These are phyloP conservation scores for Neoarthrinium moseri DNA, from an alignment of 2,329 filamentous ascomycete genomes.

Conservation along the genomic window DNA sequence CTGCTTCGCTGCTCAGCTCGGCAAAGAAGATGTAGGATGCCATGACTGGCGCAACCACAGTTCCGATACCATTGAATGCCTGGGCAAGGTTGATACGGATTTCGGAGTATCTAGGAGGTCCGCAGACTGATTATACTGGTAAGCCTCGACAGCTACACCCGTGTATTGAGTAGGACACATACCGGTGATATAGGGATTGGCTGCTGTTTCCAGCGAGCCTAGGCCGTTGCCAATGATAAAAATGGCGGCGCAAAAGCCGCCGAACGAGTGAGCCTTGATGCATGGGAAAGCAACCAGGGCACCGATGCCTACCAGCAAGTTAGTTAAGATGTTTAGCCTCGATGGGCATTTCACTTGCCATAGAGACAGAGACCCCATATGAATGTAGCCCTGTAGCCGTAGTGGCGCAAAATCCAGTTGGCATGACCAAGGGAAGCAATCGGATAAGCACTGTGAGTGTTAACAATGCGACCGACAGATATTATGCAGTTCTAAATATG, in stretches of 20 bases:
- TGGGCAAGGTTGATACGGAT: constrained; percentile 55
- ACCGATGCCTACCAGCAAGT: constrained; percentile 57
- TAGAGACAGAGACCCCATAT: no score
- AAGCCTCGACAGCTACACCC: no score
- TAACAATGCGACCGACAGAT: neutral
- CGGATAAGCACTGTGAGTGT: no score
- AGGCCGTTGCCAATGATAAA: constrained; percentile 40
- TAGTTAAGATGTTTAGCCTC: no score
- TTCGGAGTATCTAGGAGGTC: no score
- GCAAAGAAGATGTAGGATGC: constrained; percentile 55
- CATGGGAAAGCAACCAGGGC: constrained; percentile 59
- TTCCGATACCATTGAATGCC: constrained; percentile 53
- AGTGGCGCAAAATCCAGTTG: no score
- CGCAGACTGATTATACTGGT: no score
- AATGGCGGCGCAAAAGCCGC: constrained; percentile 67
- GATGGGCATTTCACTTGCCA: no score
- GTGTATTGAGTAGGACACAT: no score
- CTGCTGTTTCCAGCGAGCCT: constrained; percentile 50
- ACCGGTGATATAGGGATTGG: constrained; percentile 43
- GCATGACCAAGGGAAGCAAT: no score
- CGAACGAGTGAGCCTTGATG: constrained; percentile 58
- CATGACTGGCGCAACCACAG: constrained; percentile 51
- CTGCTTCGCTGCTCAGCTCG: constrained; percentile 39
- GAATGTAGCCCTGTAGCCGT: no score
- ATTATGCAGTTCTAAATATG: neutral